A percentile compares a stretch with the other conserved stretches of the same genome.
phyloP scores from a whole-genome alignment of 78 protist genomes.

The Guillardia theta region DNA sequence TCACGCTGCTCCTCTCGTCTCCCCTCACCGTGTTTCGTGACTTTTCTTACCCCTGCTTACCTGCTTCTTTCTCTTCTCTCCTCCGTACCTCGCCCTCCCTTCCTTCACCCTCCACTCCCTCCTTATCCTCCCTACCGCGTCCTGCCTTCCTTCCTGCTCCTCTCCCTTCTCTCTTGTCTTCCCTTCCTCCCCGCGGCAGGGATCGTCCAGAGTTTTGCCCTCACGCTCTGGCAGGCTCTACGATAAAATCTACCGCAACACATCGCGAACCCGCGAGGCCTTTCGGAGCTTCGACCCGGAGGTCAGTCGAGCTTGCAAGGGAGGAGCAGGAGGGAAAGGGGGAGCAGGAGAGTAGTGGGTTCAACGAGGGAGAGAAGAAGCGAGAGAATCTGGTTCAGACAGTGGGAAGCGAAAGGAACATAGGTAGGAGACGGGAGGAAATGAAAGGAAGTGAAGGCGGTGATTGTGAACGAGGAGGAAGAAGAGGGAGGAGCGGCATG shows the following conservation, averaged over 20 bases:
- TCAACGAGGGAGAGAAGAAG: neutral
- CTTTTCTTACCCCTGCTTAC: neutral
- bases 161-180: neutral
- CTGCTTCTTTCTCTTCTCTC: neutral
- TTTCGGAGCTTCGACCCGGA: neutral
- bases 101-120: neutral
- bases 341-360: neutral
- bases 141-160: neutral
- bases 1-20: too few species aligned
- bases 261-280: neutral
- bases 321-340: neutral
- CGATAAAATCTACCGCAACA: neutral
- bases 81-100: neutral
- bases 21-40: neutral
- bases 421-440: neutral
- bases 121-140: neutral
- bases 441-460: neutral
- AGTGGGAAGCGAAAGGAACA: neutral
- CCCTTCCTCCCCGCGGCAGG: neutral
- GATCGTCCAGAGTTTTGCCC: neutral
- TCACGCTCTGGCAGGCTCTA: neutral
- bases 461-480: neutral
- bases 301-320: neutral
- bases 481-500: neutral
- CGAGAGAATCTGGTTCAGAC: neutral